A percentile compares a stretch with the other conserved stretches of the same genome.
These are phyloP conservation scores for Blepharisma japonicum DNA, from an alignment of 73 alveolate species.

Conservation along the genomic window DNA sequence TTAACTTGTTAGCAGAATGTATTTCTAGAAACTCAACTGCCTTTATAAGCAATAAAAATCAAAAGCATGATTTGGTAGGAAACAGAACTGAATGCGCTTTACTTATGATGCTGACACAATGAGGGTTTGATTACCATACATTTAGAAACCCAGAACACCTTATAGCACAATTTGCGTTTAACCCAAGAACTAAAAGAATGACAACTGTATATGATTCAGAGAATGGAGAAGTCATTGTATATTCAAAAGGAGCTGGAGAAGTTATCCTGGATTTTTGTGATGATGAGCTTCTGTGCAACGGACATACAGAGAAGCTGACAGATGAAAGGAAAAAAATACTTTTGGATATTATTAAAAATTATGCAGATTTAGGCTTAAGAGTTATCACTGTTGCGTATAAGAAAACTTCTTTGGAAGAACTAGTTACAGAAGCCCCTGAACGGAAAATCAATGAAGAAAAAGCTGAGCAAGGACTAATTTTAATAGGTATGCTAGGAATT, in stretches of 20 bases:
- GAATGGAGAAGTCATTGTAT: slow-evolving; percentile 65
- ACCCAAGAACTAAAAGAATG: slow-evolving; percentile 20
- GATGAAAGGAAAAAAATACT: slow-evolving; percentile 41
- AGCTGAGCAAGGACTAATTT: slow-evolving; percentile 50
- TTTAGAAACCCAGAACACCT: neutral
- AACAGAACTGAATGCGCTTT: slow-evolving; percentile 65
- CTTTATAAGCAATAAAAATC: slow-evolving; percentile 12
- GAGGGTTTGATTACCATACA: neutral
- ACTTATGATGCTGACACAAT: neutral
- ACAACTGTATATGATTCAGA: slow-evolving; percentile 34
- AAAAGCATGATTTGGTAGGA: neutral
- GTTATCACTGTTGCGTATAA: slow-evolving; percentile 64
- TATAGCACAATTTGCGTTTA: slow-evolving; percentile 1
- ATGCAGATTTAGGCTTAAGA: slow-evolving; percentile 68
- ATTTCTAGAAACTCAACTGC: slow-evolving; percentile 40
- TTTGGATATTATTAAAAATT: slow-evolving; percentile 56
- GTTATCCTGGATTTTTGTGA: slow-evolving; percentile 63
- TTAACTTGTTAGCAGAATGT: slow-evolving; percentile 24
- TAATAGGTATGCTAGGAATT: slow-evolving; percentile 72
- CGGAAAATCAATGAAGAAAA: slow-evolving; percentile 43
- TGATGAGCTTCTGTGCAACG: slow-evolving; percentile 54
- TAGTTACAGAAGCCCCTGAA: slow-evolving; percentile 53
- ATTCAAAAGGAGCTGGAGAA: slow-evolving; percentile 91
- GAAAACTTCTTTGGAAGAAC: neutral
- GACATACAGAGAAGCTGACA: slow-evolving; percentile 47